Evolutionary conservation across 176 grass and related monocot genomes (phyloP).

Genomic region (Paspalum notatum): DNA sequence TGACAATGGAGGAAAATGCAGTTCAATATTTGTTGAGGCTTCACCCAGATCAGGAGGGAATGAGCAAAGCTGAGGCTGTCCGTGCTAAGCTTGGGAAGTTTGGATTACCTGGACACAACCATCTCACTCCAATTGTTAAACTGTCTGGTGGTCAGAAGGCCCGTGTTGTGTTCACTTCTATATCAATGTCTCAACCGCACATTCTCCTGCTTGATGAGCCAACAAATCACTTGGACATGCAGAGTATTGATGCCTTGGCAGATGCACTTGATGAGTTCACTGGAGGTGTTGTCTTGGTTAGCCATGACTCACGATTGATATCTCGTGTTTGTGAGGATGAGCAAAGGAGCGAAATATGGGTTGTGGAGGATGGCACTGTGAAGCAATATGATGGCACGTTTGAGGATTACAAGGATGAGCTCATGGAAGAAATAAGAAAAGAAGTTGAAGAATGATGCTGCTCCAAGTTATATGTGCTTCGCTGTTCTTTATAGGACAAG

Average conservation of each 20-base stretch:
- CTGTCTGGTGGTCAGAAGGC: conserved; percentile 95
- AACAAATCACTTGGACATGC: conserved; percentile 99
- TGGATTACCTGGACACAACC: conserved; percentile 94
- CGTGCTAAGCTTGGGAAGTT: conserved; percentile 94
- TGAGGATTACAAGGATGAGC: conserved; percentile 97
- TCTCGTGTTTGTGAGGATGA: conserved; percentile 92
- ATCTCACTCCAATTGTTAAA: conserved; percentile 95
- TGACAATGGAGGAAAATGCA: conserved; percentile 96
- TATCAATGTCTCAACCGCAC: conserved; percentile 94
- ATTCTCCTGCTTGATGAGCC: conserved; percentile 95
- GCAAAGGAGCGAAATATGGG: conserved; percentile 89
- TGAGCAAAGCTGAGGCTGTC: conserved; percentile 88
- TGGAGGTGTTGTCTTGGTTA: conserved; percentile 93
- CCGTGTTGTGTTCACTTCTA: conserved; percentile 93
- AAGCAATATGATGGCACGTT: conserved; percentile 73
- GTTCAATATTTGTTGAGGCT: conserved; percentile 91
- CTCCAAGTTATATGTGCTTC: conserved; percentile 34
- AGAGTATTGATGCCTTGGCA: conserved; percentile 92
- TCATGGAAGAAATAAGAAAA: conserved; percentile 86
- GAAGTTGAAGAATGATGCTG: conserved; percentile 76
- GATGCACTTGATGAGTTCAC: conserved; percentile 93
- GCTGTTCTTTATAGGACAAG: conserved; percentile 49
- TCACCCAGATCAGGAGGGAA: conserved; percentile 95
- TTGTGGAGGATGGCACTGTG: conserved; percentile 94
- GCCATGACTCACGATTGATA: conserved; percentile 89